A percentile compares a stretch with the other conserved stretches of the same genome.
Evolutionary conservation across 305 asterid genomes (phyloP).

Genomic region (Solanum hybrid): DNA sequence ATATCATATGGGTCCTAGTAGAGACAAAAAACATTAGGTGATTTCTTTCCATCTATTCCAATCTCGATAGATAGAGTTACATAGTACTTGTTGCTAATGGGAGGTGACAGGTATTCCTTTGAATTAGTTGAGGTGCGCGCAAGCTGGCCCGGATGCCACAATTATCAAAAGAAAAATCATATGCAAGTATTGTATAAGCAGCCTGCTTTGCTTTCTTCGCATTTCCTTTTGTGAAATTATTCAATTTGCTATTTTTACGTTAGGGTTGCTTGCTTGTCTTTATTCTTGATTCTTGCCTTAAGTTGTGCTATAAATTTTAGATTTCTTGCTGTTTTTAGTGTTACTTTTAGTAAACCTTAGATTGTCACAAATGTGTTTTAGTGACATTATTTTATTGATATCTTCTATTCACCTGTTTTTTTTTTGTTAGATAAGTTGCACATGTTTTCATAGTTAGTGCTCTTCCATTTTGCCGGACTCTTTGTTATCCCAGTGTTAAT

Average conservation of each 20-base stretch:
- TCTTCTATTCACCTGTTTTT: not conserved
- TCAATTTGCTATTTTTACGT: not conserved
- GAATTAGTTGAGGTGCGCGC: not conserved
- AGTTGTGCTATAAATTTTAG: not conserved
- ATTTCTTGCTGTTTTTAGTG: not conserved
- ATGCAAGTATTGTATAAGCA: not conserved
- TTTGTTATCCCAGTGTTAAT: not conserved
- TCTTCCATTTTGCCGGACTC: not conserved
- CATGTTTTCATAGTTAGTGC: not conserved
- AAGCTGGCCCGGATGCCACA: not conserved
- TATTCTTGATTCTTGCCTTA: not conserved
- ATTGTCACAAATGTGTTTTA: not conserved
- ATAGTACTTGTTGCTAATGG: not conserved
- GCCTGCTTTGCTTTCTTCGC: not conserved
- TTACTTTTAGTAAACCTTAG: too few relatives aligned
- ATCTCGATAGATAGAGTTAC: not conserved
- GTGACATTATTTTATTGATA: not conserved
- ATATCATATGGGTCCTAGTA: not conserved
- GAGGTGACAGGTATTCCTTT: not conserved
- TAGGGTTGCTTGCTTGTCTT: not conserved
- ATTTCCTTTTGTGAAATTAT: not conserved
- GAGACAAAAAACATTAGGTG: not conserved
- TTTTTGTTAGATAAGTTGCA: not conserved
- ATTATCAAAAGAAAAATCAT: not conserved
- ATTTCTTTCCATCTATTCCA: too few relatives aligned